Evolutionary conservation across 768 basidiomycete genomes (phyloP), one percentile per base, ranked within the genome.

Genomic region (Psilocybe sp.): DNA sequence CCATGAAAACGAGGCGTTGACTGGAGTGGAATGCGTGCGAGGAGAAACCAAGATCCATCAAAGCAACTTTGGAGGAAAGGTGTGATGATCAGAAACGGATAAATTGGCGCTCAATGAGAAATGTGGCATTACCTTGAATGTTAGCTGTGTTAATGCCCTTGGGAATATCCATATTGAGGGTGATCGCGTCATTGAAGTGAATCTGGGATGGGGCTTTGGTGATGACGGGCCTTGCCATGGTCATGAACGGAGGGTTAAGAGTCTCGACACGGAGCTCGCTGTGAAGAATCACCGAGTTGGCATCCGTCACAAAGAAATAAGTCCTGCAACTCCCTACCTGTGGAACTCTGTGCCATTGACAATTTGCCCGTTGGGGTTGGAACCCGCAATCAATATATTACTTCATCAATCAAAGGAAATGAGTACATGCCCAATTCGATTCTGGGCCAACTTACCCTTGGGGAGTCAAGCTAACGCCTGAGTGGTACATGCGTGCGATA

Each of bases 401-500:
- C 61, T 63, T 47, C 23, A 23, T 14, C 2, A 35, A 7, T 13
- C n/a, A 9, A 16, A 40, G 14, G 12, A 23, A 4, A 2, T 23
- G 11, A 11, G 19, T 31, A 6, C 1, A 16, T 15, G 7, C 3
- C 8, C 33, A 33, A 32, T 33, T 12, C 4, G 20, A 46, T 35
- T 18, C 5, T 6, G 8, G 1, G 50, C 74, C 57, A 58, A 74
- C 66, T 35, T 68, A 76, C 55, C 80, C 80, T 53, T 77, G 77
- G 16, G 79, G 76, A 13, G 82, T 75, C 54, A 84, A 68, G 33
- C 77, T 79, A 11, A 76, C 80, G 5, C 72, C 71, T 1, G 82
- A 83, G 64, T 86, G 84, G 68, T 86, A 86, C 66, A 86, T 44
- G 12, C 84, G 68, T 44, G 81, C 74, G 52, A 84, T 73, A 37